A percentile compares a stretch with the other conserved stretches of the same genome.
phyloP scores from a whole-genome alignment of 164 flowering plant species.

The Saururus chinensis region DNA sequence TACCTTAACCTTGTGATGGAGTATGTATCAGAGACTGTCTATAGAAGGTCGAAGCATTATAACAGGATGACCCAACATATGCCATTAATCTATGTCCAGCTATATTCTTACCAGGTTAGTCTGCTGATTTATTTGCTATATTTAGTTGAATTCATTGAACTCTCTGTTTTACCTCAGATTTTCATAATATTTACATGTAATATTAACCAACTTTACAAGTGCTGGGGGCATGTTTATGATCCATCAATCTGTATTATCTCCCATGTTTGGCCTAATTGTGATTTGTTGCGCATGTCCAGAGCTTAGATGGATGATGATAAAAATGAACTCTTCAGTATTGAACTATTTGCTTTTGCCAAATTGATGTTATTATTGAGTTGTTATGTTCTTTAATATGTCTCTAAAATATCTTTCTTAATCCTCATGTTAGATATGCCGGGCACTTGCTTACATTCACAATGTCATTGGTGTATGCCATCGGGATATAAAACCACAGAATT shows the following conservation, averaged over 20 bases:
- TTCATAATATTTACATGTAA: background rate
- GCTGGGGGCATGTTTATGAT: background rate
- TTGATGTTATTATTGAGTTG: background rate
- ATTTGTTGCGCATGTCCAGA: too few species aligned
- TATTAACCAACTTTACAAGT: background rate
- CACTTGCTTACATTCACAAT: slow-evolving; percentile 69
- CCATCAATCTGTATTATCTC: background rate
- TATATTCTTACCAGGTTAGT: slow-evolving; percentile 86
- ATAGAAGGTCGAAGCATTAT: slow-evolving; percentile 66
- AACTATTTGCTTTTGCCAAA: too few species aligned
- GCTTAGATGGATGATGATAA: too few species aligned
- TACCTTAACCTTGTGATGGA: slow-evolving; percentile 92
- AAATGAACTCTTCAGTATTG: too few species aligned
- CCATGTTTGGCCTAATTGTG: too few species aligned
- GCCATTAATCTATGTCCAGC: slow-evolving; percentile 70
- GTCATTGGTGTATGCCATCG: slow-evolving; percentile 94
- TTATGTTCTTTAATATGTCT: background rate
- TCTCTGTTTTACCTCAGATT: background rate
- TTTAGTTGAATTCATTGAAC: background rate
- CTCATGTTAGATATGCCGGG: slow-evolving; percentile 66
- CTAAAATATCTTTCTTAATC: background rate
- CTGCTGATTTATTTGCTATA: too few species aligned
- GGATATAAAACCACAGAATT: slow-evolving; percentile 96
- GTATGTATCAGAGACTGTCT: slow-evolving; percentile 81
- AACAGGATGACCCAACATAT: slow-evolving; percentile 64